Conservation (phyloP, 257 asterid species). For the Gardenia jasminoides region DNA sequence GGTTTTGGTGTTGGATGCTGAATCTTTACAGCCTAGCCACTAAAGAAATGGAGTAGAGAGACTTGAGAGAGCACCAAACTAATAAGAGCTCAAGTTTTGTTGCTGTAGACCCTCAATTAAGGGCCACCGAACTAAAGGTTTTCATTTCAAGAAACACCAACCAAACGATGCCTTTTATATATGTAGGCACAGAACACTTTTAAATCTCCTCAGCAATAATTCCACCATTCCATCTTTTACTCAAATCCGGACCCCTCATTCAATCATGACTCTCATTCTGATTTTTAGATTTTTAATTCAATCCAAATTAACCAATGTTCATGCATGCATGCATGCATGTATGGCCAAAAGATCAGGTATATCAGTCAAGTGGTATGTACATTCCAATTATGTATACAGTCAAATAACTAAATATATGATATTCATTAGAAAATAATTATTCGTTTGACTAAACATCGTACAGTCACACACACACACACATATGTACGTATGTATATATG, state of each 20-base stretch:
- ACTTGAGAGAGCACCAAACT: not conserved
- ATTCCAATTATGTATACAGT: too few relatives aligned
- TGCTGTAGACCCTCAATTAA: not conserved
- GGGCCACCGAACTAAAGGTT: slow-evolving; percentile 1
- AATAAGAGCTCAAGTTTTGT: not conserved
- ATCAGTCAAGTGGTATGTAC: not conserved
- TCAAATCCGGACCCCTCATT: not conserved
- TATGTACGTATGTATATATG: too few relatives aligned
- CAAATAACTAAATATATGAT: not conserved
- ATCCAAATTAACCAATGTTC: not conserved
- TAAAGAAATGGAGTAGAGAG: not conserved
- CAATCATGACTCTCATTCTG: not conserved
- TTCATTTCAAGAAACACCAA: not conserved
- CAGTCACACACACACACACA: too few relatives aligned
- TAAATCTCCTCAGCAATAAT: not conserved
- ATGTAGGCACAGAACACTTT: not conserved
- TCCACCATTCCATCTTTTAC: not conserved
- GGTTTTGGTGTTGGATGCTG: not conserved
- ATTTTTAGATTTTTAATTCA: not conserved
- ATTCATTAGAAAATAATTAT: not conserved
- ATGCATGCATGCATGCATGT: not conserved
- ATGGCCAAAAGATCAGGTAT: not conserved
- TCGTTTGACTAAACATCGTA: too few relatives aligned
- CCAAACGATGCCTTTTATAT: slow-evolving; percentile 8
- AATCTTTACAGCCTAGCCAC: slow-evolving; percentile 18